A percentile compares a stretch with the other conserved stretches of the same genome.
These are phyloP conservation scores for Rubia peregrina DNA, from an alignment of 305 asterid genomes.

Conservation along the genomic window DNA sequence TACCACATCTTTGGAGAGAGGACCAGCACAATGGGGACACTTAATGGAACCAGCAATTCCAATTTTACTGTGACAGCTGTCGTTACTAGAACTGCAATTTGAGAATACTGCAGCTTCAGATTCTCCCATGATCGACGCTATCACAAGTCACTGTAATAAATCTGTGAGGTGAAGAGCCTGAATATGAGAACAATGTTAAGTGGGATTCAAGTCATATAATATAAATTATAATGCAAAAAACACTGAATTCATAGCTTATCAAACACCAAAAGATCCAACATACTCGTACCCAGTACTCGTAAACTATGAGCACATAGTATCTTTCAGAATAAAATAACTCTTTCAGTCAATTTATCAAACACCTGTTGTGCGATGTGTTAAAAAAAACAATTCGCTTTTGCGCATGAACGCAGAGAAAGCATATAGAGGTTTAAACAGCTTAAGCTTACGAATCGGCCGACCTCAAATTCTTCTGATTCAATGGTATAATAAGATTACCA, in stretches of 20 bases:
- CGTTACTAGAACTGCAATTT: not conserved
- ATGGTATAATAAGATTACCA: not conserved
- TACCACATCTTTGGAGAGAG: constrained; percentile 76
- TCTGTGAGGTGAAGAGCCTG: not conserved
- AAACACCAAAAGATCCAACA: not conserved
- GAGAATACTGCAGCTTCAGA: not conserved
- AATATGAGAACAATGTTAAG: not conserved
- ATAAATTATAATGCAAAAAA: not conserved
- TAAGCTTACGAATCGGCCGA: not conserved
- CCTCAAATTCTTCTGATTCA: not conserved
- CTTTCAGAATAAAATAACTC: not conserved
- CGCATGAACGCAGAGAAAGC: not conserved
- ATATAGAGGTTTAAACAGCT: not conserved
- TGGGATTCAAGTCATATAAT: not conserved
- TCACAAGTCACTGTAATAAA: not conserved
- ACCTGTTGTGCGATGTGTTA: not conserved
- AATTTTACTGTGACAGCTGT: not conserved
- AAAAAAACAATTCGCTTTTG: not conserved
- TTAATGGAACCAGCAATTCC: constrained; percentile 20
- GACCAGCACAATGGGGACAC: constrained; percentile 80
- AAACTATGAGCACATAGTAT: no score
- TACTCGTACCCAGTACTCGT: not conserved
- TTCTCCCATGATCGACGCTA: constrained; percentile 4
- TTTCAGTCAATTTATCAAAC: not conserved
- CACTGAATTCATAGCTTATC: not conserved